Base-by-base conservation (phyloP, 192 early-diverging fungal species). In the Nowakowskiella sp. region DNA sequence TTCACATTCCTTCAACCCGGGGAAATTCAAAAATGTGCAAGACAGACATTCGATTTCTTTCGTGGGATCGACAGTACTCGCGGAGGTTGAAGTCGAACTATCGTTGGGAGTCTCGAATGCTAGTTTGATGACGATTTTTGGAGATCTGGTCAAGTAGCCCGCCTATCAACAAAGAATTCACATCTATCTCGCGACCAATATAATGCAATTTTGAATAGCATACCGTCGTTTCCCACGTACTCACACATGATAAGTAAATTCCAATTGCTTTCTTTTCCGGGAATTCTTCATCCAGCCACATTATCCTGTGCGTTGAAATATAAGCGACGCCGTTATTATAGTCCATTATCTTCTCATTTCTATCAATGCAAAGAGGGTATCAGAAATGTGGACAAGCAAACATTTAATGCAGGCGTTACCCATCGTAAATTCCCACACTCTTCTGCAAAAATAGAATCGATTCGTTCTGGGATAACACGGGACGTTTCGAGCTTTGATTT, bases 11-110 rank as follows among this genome's bases (percentile, higher is more conserved):
- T 66, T 61, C 80, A 90, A 81, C 53, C 80, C 83, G 1, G 77
- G 64, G 61, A 91, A 87, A 61, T 96, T 96, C 34, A 87, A 68
- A 58, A 93, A 96, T 16, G 92, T 96, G 57, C 92, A 96, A 1
- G 65, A 63, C 4, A 81, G 74, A 57, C 92, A 96, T 5, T 69
- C 54, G 31, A 68, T 74, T 5, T 59, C 60, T 10, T 13, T 33
- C 27, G 27, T 28, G 6, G 31, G 42, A 21, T 51, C 0, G 4
- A 16, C n/a, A n/a, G n/a, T n/a, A n/a, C n/a, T n/a, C n/a, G n/a
- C n/a, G n/a, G n/a, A 43, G 7, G 51, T 29, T 19, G 32, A 52
- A 6, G 56, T 50, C 1, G 42, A 34, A 33, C 46, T 47, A 8
- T 23, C 13, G 31, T 53, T 44, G 27, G 53, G 34, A 24, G 46